A percentile compares a stretch with the other conserved stretches of the same genome.
These are phyloP conservation scores for Globisporangium abappressorium DNA, from an alignment of 352 stramenopile genomes.

Conservation along the genomic window DNA sequence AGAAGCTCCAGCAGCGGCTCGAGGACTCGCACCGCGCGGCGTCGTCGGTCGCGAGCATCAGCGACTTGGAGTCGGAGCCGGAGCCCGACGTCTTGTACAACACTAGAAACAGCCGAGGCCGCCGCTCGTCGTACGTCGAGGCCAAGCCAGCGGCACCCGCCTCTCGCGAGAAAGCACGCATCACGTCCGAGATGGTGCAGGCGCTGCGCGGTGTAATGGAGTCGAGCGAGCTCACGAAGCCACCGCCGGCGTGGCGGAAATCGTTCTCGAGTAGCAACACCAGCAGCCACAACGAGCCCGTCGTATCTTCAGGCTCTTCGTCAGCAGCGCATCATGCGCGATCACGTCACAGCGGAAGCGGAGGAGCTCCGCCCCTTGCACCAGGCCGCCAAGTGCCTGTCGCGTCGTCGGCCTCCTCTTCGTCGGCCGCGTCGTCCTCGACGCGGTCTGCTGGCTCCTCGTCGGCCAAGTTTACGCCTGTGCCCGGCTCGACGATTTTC, in stretches of 20 bases:
- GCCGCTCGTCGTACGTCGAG: constrained; percentile 11
- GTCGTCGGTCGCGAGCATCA: constrained; percentile 18
- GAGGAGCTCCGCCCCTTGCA: background rate
- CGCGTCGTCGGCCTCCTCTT: background rate
- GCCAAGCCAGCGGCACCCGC: constrained; percentile 9
- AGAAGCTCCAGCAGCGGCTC: constrained; percentile 41
- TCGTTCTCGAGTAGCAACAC: constrained; percentile 13
- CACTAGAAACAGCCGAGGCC: background rate
- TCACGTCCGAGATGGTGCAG: constrained; percentile 48
- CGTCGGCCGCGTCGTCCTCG: background rate
- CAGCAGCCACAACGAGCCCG: background rate
- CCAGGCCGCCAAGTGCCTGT: background rate
- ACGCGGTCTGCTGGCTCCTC: background rate
- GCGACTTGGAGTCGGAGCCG: constrained; percentile 25
- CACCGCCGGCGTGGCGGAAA: constrained; percentile 26
- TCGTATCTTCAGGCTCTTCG: constrained; percentile 8
- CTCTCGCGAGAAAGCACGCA: constrained; percentile 9
- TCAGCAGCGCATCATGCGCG: background rate
- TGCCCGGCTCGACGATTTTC: constrained; percentile 34
- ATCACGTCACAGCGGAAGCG: background rate
- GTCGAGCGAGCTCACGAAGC: constrained; percentile 58
- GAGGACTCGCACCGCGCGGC: constrained; percentile 28
- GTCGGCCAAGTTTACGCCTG: background rate
- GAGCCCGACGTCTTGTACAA: constrained; percentile 21
- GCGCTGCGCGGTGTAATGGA: constrained; percentile 72